These are phyloP conservation scores for Suhomyces kunorum DNA, from an alignment of 1,139 yeast species.

Conservation along the genomic window DNA sequence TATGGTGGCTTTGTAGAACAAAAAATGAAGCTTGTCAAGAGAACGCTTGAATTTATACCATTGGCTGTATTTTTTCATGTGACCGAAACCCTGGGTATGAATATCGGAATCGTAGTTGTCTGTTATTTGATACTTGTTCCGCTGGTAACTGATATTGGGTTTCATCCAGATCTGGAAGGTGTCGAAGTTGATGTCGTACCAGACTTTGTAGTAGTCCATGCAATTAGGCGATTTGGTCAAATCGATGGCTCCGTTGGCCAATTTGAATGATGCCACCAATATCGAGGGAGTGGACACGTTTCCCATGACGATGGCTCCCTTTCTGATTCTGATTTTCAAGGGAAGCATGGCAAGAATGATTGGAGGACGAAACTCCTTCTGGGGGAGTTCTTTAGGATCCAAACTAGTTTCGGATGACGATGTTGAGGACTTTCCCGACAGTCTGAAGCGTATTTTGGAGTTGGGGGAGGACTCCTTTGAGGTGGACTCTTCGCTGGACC, in stretches of 20 bases:
- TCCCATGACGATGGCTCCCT: constrained; percentile 78
- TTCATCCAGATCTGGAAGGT: constrained; percentile 61
- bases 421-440: constrained; percentile 1
- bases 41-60: constrained; percentile 29
- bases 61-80: constrained; percentile 24
- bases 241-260: constrained; percentile 64
- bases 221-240: constrained; percentile 48
- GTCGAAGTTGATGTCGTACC: constrained; percentile 44
- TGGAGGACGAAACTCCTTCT: constrained; percentile 3
- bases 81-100: constrained; percentile 12
- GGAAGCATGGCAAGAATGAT: constrained; percentile 52
- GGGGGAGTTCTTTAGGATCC: constrained; percentile 1
- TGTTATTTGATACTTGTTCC: constrained; percentile 15
- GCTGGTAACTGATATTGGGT: constrained; percentile 63
- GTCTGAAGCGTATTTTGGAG: constrained; percentile 8
- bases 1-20: constrained; percentile 3
- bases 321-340: constrained; percentile 54
- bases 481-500: constrained; percentile 2
- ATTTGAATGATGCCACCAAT: constrained; percentile 58
- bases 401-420: constrained; percentile 6
- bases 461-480: constrained; percentile 5
- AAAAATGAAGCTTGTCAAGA: constrained; percentile 10
- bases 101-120: constrained; percentile 2
- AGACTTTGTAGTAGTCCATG: constrained; percentile 57
- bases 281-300: constrained; percentile 76